Evolutionary conservation across 371 early-diverging fungal species (phyloP).

Genomic region (Mucor mucedo): DNA sequence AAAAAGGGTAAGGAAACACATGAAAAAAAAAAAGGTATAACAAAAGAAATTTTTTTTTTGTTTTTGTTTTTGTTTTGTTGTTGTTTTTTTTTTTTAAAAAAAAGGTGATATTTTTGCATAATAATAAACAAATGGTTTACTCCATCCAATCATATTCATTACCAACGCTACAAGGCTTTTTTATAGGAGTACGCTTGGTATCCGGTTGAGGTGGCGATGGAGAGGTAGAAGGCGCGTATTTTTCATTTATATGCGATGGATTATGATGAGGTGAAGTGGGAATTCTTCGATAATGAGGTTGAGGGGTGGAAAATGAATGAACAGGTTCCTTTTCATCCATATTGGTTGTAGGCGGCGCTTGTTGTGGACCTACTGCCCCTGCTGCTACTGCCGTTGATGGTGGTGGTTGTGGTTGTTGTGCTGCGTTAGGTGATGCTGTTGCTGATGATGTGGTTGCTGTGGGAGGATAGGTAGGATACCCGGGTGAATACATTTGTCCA

Average conservation of each 20-base stretch:
- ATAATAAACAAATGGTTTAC: neutral
- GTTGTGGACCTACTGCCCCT: no score
- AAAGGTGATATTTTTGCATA: neutral
- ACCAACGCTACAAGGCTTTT: neutral
- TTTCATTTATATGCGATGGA: neutral
- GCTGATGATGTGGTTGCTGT: neutral
- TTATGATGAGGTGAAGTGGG: neutral
- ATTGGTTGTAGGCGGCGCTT: no score
- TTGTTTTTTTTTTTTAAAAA: no score
- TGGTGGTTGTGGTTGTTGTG: no score
- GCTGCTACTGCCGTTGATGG: no score
- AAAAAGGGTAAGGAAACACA: neutral
- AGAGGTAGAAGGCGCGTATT: neutral
- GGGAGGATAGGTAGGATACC: neutral
- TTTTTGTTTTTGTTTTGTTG: no score
- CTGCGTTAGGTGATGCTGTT: no score
- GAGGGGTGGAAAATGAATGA: conserved; percentile 22
- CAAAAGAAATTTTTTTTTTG: no score
- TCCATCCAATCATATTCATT: conserved; percentile 15
- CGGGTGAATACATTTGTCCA: conserved; percentile 2
- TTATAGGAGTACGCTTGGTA: neutral
- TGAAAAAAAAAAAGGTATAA: neutral
- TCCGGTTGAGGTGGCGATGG: conserved; percentile 29
- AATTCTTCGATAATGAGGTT: conserved; percentile 23
- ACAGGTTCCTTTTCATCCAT: neutral